Base-by-base conservation (phyloP, 371 early-diverging fungal species). In the Apophysomyces sp. region DNA sequence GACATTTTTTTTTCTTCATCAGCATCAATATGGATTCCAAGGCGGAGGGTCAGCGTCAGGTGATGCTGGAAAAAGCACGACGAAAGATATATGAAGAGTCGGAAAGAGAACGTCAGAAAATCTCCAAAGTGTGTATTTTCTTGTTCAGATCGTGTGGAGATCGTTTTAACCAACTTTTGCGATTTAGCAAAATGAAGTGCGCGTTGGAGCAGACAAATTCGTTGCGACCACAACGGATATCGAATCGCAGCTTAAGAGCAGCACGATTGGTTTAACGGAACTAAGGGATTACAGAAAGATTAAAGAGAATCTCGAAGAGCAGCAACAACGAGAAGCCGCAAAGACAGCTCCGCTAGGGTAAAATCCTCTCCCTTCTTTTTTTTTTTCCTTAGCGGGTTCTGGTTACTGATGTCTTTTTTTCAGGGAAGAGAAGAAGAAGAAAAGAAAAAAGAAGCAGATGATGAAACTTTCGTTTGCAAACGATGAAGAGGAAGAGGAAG, bases 231-330 rank as follows among this genome's bases (percentile, higher is more conserved):
- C 85, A 30, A 89, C 85, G 49, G 85, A 84, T 62, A 87, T 91
- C 11, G 97, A 97, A 62, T 83, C 85, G 36, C 89, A 90, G 49
- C 85, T 97, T 51, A 96, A 94, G 68, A 85, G 83, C 37, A 89
- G 90, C 58, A 96, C 97, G 2, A 84, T 96, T 52, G 97, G 97
- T 56, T 77, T 97, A 31, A 95, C 95, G 1, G 81, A 89, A 62
- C 79, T 96, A 18, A 90, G 91, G 59, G 96, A 97, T 59, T 97
- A 96, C 68, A 86, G 92, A 62, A 88, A 92, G 62, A 95, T 93
- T 66, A 78, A 90, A 51, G 87, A 87, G 62, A 88, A 88, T 53
- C 73, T 95, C 12, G 91, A 92, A 66, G 90, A 93, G 60, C 84
- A 92, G 62, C 89, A 93, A 61, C 80, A 81, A 55, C 86, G 89